Evolutionary conservation across 305 asterid genomes (phyloP).

Genomic region (Euphrasia arctica): DNA sequence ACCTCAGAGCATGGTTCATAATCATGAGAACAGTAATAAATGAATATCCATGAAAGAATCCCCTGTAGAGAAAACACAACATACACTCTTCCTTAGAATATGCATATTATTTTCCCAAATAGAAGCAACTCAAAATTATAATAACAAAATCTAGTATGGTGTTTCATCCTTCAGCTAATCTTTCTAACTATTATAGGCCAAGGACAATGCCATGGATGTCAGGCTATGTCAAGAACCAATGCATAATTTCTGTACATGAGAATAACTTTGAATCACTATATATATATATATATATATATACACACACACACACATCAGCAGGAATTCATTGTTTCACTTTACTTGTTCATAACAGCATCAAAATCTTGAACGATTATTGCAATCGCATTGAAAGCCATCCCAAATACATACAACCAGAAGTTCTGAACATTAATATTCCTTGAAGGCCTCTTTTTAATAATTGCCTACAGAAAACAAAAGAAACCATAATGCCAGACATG

Average conservation of each 20-base stretch:
- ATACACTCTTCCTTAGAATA: slow-evolving; percentile 16
- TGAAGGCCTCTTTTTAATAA: slow-evolving; percentile 84
- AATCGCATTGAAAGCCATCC: slow-evolving; percentile 87
- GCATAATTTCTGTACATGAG: slow-evolving; percentile 2
- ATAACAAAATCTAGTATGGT: slow-evolving; percentile 14
- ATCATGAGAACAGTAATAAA: slow-evolving; percentile 89
- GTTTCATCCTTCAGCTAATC: slow-evolving; percentile 20
- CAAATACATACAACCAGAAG: slow-evolving; percentile 96
- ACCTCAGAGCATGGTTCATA: slow-evolving; percentile 96
- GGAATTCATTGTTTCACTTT: slow-evolving; percentile 20
- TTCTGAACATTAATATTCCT: slow-evolving; percentile 98
- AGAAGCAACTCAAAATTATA: slow-evolving; percentile 10
- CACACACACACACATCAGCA: too few species aligned
- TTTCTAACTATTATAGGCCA: slow-evolving; percentile 19
- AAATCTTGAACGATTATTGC: slow-evolving; percentile 92
- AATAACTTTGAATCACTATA: slow-evolving; percentile 5
- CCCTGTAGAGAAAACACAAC: slow-evolving; percentile 52
- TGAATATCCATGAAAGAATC: slow-evolving; percentile 96
- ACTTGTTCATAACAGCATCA: slow-evolving; percentile 83
- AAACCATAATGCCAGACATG: slow-evolving; percentile 25
- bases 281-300: too few species aligned
- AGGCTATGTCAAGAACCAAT: slow-evolving; percentile 12
- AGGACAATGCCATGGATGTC: slow-evolving; percentile 18
- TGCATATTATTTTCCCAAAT: slow-evolving; percentile 11
- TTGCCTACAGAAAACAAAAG: slow-evolving; percentile 60